phyloP scores from a whole-genome alignment of 2,329 filamentous ascomycete species.

The Fusarium secorum region DNA sequence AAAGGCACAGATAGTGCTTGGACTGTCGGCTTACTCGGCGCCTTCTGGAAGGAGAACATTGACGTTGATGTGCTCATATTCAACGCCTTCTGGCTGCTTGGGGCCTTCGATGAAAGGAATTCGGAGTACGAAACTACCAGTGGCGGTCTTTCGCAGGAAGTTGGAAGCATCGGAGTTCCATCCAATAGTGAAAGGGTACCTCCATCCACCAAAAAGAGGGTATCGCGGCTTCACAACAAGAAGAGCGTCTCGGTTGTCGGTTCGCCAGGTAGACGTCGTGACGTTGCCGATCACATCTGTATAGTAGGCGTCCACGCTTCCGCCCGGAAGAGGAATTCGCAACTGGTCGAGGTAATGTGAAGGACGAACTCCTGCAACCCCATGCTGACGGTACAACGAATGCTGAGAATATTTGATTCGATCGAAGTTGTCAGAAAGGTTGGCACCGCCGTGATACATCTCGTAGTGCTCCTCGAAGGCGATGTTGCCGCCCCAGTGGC shows the following conservation, averaged over 20 bases:
- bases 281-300: slow-evolving; percentile 97
- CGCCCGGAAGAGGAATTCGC: slow-evolving; percentile 78
- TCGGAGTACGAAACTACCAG: slow-evolving; percentile 82
- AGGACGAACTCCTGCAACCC: slow-evolving; percentile 54
- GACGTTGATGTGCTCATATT: slow-evolving; percentile 82
- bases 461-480: slow-evolving; percentile 95
- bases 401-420: slow-evolving; percentile 78
- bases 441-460: slow-evolving; percentile 85
- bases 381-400: slow-evolving; percentile 69
- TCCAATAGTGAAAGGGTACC: slow-evolving; percentile 94
- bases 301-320: slow-evolving; percentile 90
- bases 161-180: slow-evolving; percentile 89
- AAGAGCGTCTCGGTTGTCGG: slow-evolving; percentile 77
- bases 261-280: slow-evolving; percentile 88
- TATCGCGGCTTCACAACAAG: slow-evolving; percentile 94
- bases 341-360: slow-evolving; percentile 83
- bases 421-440: slow-evolving; percentile 75
- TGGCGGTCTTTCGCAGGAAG: slow-evolving; percentile 73
- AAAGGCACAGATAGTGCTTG: background rate
- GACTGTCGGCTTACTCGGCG: slow-evolving; percentile 69
- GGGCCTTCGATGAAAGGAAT: slow-evolving; percentile 94
- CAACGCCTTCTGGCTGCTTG: slow-evolving; percentile 82
- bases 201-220: slow-evolving; percentile 97
- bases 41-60: slow-evolving; percentile 91
- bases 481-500: slow-evolving; percentile 97